Evolutionary conservation across 2,329 filamentous ascomycete species (phyloP), one percentile per base, ranked within the genome.

Genomic region (Penicillium concentricum): DNA sequence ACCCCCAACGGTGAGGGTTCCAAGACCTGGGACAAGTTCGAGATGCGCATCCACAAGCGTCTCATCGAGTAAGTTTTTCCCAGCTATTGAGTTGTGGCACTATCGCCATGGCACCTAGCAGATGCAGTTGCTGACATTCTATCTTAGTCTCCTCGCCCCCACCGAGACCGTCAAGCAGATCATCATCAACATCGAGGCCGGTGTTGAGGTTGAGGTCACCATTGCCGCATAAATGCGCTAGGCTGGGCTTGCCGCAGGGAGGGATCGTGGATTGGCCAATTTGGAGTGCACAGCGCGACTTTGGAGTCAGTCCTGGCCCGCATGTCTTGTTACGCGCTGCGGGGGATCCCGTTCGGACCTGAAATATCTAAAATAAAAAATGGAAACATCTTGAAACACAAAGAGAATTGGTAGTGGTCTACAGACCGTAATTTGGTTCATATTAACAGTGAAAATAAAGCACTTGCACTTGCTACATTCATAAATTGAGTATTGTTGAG

Each of bases 41-140:
- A 99, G 89, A 95, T 99, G 92, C 89, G 93, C 83, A 96, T 97
- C 79, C 92, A 97, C 87, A 97, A 97, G 89, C 90, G 92, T 72
- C 85, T 97, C 76, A 97, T 97, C 77, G 92, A 96, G 87, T 90
- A 78, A 73, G 87, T 84, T 43, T 39, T 50, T 12, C 47, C 53
- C 44, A 4, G 10, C 44, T 30, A 20, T 34, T 16, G 0, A n/a
- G 12, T n/a, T 12, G 15, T 6, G 12, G 49, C 30, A 16, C 35
- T 15, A 22, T 39, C 37, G 41, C 10, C 18, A 10, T 20, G 3
- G 12, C 6, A 32, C 12, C 10, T 35, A 15, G 3, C 16, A 20
- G 35, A 42, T 38, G 9, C 30, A 38, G 32, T 53, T 35, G 51
- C 66, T 68, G 47, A 68, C 53, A 28, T 28, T 28, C 9, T 41